Evolutionary conservation across 179 eudicot genomes (phyloP).

Genomic region (Vitellaria paradoxa): DNA sequence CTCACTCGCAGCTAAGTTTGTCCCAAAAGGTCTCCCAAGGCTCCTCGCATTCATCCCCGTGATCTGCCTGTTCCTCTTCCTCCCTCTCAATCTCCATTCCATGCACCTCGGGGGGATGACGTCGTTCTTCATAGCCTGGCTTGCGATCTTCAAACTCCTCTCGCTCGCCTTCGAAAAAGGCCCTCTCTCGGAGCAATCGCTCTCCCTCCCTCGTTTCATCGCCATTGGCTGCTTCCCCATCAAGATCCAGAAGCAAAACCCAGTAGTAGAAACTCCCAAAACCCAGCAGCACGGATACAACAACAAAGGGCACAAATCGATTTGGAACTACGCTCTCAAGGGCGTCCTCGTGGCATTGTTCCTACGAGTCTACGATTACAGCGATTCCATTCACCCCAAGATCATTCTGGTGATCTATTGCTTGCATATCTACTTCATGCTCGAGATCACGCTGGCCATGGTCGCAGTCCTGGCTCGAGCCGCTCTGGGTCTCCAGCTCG

Average conservation of each 20-base stretch:
- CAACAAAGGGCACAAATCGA: conserved; percentile 11
- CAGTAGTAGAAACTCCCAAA: neutral
- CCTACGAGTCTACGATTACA: conserved; percentile 28
- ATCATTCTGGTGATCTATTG: conserved; percentile 34
- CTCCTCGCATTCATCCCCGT: conserved; percentile 46
- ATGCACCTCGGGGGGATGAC: conserved; percentile 33
- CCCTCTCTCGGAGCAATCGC: conserved; percentile 40
- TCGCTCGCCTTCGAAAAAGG: conserved; percentile 53
- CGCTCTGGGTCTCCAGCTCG: conserved; percentile 40
- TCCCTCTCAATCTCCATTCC: conserved; percentile 49
- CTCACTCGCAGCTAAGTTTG: conserved; percentile 26
- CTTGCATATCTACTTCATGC: conserved; percentile 39
- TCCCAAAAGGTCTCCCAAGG: conserved; percentile 42
- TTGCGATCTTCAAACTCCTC: conserved; percentile 60
- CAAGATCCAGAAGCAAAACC: conserved; percentile 24
- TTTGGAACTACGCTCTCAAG: conserved; percentile 28
- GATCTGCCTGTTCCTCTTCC: conserved; percentile 36
- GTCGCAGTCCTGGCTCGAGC: conserved; percentile 31
- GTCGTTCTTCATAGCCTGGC: conserved; percentile 60
- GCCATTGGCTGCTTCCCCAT: conserved; percentile 55
- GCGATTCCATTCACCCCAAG: conserved; percentile 34
- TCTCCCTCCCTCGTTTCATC: conserved; percentile 39
- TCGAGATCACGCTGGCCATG: conserved; percentile 46
- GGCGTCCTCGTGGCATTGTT: conserved; percentile 28
- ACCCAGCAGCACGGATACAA: neutral